Base-by-base conservation (phyloP, 225 moss, liverwort and hornwort species). In the Bryum argenteum region DNA sequence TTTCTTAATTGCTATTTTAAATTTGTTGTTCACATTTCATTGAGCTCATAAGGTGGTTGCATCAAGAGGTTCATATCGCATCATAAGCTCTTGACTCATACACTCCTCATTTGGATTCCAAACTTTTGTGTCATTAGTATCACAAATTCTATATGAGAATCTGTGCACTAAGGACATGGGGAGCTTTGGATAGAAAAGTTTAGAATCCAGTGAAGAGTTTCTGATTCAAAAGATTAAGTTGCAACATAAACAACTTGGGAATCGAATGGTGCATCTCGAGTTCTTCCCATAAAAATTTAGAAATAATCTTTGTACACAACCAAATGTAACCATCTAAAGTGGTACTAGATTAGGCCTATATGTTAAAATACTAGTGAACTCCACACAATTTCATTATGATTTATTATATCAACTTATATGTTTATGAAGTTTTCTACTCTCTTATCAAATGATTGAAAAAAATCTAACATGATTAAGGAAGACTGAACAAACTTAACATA, bases 121-220 rank as follows among this genome's bases (percentile, higher is more conserved):
- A 76, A 67, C 67, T 63, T 67, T 42, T n/a, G 6, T 59, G 5
- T 21, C 42, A 48, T 19, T 16, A 54, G 12, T 39, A 45, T 9
- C 43, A 16, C 8, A 65, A 0, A 1, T 11, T 62, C 5, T n/a
- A 1, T 24, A 0, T 24, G 4, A 41, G 51, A 33, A 14, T 8
- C 8, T 5, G 4, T 48, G 22, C 4, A 24, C 24, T 24, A 8
- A 77, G 0, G 0, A 0, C 17, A 39, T 22, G 42, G 2, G 1
- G 2, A 28, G 55, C 13, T 4, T n/a, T 26, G 0, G 8, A 70
- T 33, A 9, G 0, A 22, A 16, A 70, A 56, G 70, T 74, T 74
- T 19, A 82, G 37, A 74, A 70, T 70, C 43, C 51, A 78, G 13
- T 62, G 82, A 70, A 62, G 78, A 78, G 52, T 71, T 78, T 78